Conservation (phyloP, 2,329 filamentous ascomycete genomes). For the Ambrosiella beaveri region DNA sequence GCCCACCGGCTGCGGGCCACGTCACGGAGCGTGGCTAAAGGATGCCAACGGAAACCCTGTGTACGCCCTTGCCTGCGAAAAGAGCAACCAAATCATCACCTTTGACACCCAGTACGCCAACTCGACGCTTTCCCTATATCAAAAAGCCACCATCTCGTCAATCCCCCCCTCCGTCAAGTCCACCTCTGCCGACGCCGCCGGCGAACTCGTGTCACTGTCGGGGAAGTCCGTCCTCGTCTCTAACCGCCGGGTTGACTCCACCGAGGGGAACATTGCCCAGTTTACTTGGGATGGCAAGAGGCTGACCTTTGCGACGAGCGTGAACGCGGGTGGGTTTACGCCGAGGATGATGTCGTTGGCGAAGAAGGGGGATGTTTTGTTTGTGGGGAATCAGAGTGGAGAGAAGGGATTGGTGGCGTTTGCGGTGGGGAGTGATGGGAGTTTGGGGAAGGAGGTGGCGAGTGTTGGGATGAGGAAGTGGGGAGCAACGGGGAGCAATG, state of each 20-base stretch:
- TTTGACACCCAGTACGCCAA: slow-evolving; percentile 21
- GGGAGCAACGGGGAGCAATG: neutral
- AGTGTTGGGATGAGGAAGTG: slow-evolving; percentile 7
- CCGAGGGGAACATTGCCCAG: slow-evolving; percentile 30
- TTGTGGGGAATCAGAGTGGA: slow-evolving; percentile 31
- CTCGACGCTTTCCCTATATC: slow-evolving; percentile 1
- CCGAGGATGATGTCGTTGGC: slow-evolving; percentile 29
- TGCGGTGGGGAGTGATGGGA: slow-evolving; percentile 18
- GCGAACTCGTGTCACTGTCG: slow-evolving; percentile 28
- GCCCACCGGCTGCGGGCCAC: slow-evolving; percentile 28
- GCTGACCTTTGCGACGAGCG: slow-evolving; percentile 21
- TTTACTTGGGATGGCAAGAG: slow-evolving; percentile 22
- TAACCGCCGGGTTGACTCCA: slow-evolving; percentile 30
- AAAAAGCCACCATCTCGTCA: neutral
- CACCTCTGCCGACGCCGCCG: slow-evolving; percentile 22
- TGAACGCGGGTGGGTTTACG: slow-evolving; percentile 21
- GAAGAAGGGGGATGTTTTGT: slow-evolving; percentile 19
- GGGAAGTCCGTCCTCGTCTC: slow-evolving; percentile 31
- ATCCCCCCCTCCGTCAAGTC: slow-evolving; percentile 12
- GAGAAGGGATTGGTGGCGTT: slow-evolving; percentile 25
- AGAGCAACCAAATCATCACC: slow-evolving; percentile 12
- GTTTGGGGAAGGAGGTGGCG: slow-evolving; percentile 15
- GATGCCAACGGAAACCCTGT: slow-evolving; percentile 1
- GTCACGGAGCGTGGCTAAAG: slow-evolving; percentile 22
- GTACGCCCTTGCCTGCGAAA: slow-evolving; percentile 15